phyloP scores from a whole-genome alignment of 2,329 filamentous ascomycete species.

The Chrysoporthe cubensis region DNA sequence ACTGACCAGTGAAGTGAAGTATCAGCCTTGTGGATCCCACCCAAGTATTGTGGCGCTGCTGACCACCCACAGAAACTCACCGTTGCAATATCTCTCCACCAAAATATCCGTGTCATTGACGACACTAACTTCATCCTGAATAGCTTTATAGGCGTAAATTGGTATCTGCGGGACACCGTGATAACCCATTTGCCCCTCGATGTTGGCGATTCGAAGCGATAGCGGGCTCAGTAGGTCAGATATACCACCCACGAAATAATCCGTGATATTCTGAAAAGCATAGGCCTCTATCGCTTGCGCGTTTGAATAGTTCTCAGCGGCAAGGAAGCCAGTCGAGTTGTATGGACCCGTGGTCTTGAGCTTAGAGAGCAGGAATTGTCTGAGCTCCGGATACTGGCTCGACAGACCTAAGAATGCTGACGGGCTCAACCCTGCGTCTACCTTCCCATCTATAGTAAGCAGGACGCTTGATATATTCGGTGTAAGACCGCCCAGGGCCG shows the following conservation, averaged over 20 bases:
- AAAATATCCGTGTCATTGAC: constrained; percentile 49
- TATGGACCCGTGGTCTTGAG: constrained; percentile 31
- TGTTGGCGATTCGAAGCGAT: constrained; percentile 34
- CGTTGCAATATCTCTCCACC: constrained; percentile 45
- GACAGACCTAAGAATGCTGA: constrained; percentile 37
- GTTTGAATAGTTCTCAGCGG: constrained; percentile 30
- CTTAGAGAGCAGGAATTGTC: constrained; percentile 33
- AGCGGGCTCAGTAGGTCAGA: constrained; percentile 33
- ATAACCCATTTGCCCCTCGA: constrained; percentile 36
- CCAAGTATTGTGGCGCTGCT: not conserved
- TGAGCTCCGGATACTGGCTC: constrained; percentile 38
- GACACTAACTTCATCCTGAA: constrained; percentile 49
- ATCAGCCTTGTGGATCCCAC: not conserved
- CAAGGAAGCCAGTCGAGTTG: constrained; percentile 33
- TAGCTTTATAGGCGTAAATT: constrained; percentile 54
- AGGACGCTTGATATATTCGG: constrained; percentile 46
- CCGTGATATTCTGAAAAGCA: constrained; percentile 34
- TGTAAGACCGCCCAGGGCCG: constrained; percentile 52
- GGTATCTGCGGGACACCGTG: constrained; percentile 51
- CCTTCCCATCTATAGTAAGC: constrained; percentile 37
- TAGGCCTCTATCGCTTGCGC: constrained; percentile 28
- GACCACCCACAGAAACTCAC: constrained; percentile 12
- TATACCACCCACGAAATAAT: constrained; percentile 36
- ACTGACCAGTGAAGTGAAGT: constrained; percentile 10
- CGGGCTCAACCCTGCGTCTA: constrained; percentile 15